phyloP scores from a whole-genome alignment of 257 asterid species.

The Nicotiana otophora region DNA sequence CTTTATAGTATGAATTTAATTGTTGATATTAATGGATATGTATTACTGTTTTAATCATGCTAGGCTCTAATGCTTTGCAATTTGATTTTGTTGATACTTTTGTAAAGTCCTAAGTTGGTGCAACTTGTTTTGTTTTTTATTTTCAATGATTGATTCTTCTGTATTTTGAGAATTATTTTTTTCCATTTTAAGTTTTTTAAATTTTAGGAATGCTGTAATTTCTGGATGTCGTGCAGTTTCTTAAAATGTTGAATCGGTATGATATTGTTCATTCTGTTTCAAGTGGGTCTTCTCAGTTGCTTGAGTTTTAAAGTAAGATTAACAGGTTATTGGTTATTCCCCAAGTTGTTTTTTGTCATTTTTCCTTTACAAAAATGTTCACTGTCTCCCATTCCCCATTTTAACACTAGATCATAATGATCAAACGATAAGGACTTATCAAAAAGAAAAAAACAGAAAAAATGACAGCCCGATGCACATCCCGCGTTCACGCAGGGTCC shows the following conservation, averaged over 20 bases:
- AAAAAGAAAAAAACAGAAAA: no score
- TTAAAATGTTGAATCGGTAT: neutral
- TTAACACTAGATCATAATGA: neutral
- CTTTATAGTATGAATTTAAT: neutral
- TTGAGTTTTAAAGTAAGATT: neutral
- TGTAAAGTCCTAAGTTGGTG: neutral
- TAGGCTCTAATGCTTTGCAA: neutral
- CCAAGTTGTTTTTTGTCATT: neutral
- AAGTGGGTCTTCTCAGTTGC: neutral
- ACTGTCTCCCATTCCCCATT: neutral
- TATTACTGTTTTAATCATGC: neutral
- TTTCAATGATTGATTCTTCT: neutral
- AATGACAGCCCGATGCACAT: no score
- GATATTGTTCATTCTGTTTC: neutral
- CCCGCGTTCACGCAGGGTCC: no score
- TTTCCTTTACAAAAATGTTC: neutral
- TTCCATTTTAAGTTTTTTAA: neutral
- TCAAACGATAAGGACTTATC: neutral
- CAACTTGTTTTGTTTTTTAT: neutral
- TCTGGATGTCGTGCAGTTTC: neutral
- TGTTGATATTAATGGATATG: neutral
- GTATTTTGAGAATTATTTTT: neutral
- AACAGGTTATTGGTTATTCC: neutral
- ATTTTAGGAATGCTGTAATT: neutral
- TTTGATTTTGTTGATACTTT: neutral